phyloP scores from a whole-genome alignment of 345 rosid species.

The Adansonia digitata region DNA sequence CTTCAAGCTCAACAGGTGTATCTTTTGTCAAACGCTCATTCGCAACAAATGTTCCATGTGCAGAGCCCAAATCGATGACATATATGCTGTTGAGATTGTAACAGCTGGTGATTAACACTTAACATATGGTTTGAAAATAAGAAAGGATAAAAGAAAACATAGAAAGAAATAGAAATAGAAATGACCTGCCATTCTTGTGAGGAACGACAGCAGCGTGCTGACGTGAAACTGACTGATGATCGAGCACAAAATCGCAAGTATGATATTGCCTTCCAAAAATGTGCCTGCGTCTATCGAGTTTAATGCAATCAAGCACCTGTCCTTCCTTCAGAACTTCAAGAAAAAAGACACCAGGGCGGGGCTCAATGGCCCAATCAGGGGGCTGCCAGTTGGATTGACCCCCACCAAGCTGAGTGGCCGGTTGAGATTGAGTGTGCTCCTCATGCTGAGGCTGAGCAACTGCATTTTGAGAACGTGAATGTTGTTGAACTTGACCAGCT shows the following conservation, averaged over 20 bases:
- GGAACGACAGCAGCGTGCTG: constrained; percentile 83
- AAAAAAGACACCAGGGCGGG: constrained; percentile 73
- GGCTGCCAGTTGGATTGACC: constrained; percentile 91
- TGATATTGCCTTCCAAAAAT: constrained; percentile 86
- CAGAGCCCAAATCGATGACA: constrained; percentile 75
- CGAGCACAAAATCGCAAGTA: constrained; percentile 67
- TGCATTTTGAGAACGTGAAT: constrained; percentile 24
- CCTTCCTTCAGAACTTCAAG: constrained; percentile 89
- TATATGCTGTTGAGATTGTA: constrained; percentile 43
- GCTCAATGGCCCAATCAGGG: constrained; percentile 95
- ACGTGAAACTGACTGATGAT: constrained; percentile 79
- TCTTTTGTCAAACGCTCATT: constrained; percentile 80
- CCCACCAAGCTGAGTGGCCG: constrained; percentile 58
- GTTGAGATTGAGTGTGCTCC: constrained; percentile 38
- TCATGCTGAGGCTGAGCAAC: constrained; percentile 25
- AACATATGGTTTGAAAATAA: background rate
- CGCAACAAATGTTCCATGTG: constrained; percentile 87
- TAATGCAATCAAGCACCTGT: constrained; percentile 71
- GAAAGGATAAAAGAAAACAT: background rate
- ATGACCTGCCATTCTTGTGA: constrained; percentile 65
- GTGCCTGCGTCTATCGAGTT: constrained; percentile 66
- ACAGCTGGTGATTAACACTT: background rate
- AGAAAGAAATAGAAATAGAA: background rate
- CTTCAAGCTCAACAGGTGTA: constrained; percentile 59
- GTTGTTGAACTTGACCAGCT: constrained; percentile 21